These are phyloP conservation scores for Sarcodon sp. DNA, from an alignment of 768 basidiomycete genomes.

Conservation along the genomic window DNA sequence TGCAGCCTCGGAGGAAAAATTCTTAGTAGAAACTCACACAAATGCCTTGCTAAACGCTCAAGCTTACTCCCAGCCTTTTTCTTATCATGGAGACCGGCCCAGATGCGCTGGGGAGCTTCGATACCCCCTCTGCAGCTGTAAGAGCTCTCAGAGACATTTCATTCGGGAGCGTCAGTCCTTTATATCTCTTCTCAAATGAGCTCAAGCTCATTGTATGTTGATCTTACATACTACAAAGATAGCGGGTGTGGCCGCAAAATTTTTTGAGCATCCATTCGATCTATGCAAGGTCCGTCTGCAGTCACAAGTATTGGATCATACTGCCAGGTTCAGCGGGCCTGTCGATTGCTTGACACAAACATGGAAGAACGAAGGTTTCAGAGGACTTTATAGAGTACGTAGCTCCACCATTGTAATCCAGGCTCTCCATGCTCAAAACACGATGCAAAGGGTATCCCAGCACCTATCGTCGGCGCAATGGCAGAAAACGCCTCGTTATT, in stretches of 20 bases:
- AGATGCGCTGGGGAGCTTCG: conserved; percentile 1
- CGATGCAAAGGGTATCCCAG: conserved; percentile 57
- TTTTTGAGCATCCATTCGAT: conserved; percentile 93
- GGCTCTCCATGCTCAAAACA: not conserved
- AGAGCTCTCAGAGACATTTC: conserved; percentile 15
- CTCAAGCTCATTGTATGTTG: not conserved
- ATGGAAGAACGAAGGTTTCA: conserved; percentile 66
- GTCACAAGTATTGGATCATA: conserved; percentile 68
- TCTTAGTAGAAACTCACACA: too few relatives aligned
- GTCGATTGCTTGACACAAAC: conserved; percentile 80
- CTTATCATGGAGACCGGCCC: too few relatives aligned
- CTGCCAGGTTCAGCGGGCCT: conserved; percentile 70
- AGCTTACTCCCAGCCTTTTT: too few relatives aligned
- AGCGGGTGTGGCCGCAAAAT: conserved; percentile 80
- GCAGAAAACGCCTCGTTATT: conserved; percentile 86
- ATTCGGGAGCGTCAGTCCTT: conserved; percentile 14
- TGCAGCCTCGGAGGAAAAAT: too few relatives aligned
- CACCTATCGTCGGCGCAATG: conserved; percentile 87
- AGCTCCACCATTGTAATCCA: not conserved
- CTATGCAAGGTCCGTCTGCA: conserved; percentile 92
- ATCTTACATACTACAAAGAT: conserved; percentile 27
- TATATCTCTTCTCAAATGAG: not conserved
- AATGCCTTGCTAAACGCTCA: too few relatives aligned
- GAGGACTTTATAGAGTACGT: conserved; percentile 80
- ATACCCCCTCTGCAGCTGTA: conserved; percentile 7